Conservation (phyloP, 352 stramenopile species). For the Phytophthora citricola region DNA sequence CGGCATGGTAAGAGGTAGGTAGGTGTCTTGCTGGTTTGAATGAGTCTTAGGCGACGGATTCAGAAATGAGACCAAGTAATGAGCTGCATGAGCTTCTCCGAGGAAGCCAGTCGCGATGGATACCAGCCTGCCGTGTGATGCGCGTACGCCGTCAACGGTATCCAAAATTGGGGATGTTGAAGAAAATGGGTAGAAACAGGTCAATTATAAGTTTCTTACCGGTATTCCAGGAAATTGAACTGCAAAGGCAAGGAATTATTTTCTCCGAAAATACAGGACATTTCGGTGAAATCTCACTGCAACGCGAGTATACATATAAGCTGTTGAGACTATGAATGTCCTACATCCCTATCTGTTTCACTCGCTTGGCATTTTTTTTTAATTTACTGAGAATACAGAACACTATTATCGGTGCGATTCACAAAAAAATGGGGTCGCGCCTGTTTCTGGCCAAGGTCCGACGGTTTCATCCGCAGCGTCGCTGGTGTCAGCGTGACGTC, state of each 20-base stretch:
- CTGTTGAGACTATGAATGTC: no score
- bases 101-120: slow-evolving; percentile 14
- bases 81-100: neutral
- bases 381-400: no score
- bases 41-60: slow-evolving; percentile 21
- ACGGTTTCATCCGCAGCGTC: slow-evolving; percentile 18
- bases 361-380: no score
- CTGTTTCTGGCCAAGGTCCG: slow-evolving; percentile 3
- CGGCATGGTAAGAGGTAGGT: slow-evolving; percentile 19
- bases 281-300: no score
- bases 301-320: no score
- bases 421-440: neutral
- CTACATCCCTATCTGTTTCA: no score
- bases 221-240: no score
- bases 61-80: slow-evolving; percentile 25
- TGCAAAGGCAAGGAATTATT: no score
- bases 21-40: neutral
- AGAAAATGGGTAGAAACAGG: neutral
- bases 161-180: neutral
- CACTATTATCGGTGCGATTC: neutral
- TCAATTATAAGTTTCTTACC: no score
- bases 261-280: no score
- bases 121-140: neutral
- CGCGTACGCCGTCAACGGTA: neutral
- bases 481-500: slow-evolving; percentile 11